These are phyloP conservation scores for Pythium grandisporangium DNA, from an alignment of 352 stramenopile genomes.

Conservation along the genomic window DNA sequence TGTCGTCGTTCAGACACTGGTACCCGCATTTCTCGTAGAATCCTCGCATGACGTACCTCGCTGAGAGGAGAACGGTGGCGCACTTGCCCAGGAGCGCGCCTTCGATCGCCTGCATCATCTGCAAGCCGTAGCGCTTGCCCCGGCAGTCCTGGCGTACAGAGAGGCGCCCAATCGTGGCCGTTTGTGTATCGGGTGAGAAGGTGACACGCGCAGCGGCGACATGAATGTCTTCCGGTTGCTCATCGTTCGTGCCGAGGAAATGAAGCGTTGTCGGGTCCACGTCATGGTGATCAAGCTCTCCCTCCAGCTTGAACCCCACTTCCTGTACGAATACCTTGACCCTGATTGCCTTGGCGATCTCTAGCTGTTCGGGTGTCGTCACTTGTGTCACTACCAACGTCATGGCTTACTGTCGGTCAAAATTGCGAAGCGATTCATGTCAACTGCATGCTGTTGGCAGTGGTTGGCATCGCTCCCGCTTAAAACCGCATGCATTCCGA, in stretches of 20 bases:
- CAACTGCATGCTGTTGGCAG: neutral
- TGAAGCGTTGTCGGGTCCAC: slow-evolving; percentile 28
- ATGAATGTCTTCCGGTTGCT: slow-evolving; percentile 40
- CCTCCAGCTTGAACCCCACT: slow-evolving; percentile 22
- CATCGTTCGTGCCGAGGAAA: slow-evolving; percentile 43
- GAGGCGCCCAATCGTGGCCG: slow-evolving; percentile 45
- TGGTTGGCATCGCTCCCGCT: neutral
- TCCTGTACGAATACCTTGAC: slow-evolving; percentile 47
- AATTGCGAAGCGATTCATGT: neutral
- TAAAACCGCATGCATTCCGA: neutral
- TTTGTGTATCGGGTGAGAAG: slow-evolving; percentile 16
- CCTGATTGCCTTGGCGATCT: slow-evolving; percentile 32
- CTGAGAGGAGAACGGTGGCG: slow-evolving; percentile 31
- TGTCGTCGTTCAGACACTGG: slow-evolving; percentile 26
- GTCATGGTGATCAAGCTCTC: slow-evolving; percentile 40
- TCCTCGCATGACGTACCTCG: slow-evolving; percentile 35
- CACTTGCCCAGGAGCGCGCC: slow-evolving; percentile 13
- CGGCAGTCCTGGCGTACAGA: slow-evolving; percentile 43
- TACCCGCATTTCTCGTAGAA: slow-evolving; percentile 75
- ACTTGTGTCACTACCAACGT: slow-evolving; percentile 23
- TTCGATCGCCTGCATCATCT: slow-evolving; percentile 32
- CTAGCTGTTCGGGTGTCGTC: slow-evolving; percentile 23
- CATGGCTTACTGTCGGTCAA: neutral
- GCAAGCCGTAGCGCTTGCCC: slow-evolving; percentile 37
- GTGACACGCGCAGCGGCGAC: slow-evolving; percentile 38